These are phyloP conservation scores for Suillus subluteus DNA, from an alignment of 768 basidiomycete species.

Conservation along the genomic window DNA sequence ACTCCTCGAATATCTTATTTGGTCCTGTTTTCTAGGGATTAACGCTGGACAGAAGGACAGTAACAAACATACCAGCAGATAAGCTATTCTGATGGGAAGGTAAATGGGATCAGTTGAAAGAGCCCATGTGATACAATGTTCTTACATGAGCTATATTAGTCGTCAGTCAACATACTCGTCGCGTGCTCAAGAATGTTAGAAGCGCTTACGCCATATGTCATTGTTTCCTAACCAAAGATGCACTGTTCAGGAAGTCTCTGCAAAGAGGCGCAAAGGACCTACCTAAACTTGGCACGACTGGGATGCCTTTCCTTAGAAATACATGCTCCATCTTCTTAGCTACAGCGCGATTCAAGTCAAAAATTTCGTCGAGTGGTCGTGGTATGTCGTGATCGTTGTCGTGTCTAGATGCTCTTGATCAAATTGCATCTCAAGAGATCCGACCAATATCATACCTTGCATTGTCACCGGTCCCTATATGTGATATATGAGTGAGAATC, in stretches of 20 bases:
- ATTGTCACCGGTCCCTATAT: constrained; percentile 75
- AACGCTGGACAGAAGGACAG: constrained; percentile 5
- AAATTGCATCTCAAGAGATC: background rate
- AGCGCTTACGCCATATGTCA: constrained; percentile 82
- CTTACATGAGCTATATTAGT: constrained; percentile 57
- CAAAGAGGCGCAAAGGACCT: constrained; percentile 21
- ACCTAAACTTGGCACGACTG: constrained; percentile 83
- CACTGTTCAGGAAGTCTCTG: constrained; percentile 2
- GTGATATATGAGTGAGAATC: background rate
- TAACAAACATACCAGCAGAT: constrained; percentile 49
- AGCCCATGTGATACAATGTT: constrained; percentile 16
- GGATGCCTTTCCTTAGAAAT: constrained; percentile 69
- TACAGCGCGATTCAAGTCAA: constrained; percentile 67
- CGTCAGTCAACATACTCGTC: constrained; percentile 21
- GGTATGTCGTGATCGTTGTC: constrained; percentile 82
- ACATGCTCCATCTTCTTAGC: constrained; percentile 71
- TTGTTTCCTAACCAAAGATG: constrained; percentile 67
- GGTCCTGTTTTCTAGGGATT: constrained; percentile 47
- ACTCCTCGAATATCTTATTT: constrained; percentile 68
- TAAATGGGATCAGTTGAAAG: constrained; percentile 10
- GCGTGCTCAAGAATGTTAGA: constrained; percentile 12
- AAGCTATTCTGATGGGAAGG: constrained; percentile 57
- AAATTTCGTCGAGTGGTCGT: constrained; percentile 79
- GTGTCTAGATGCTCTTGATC: constrained; percentile 50
- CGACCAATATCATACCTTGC: constrained; percentile 48